Evolutionary conservation across 495 filamentous ascomycete species (phyloP).

Genomic region (Aspergillus ostianus): DNA sequence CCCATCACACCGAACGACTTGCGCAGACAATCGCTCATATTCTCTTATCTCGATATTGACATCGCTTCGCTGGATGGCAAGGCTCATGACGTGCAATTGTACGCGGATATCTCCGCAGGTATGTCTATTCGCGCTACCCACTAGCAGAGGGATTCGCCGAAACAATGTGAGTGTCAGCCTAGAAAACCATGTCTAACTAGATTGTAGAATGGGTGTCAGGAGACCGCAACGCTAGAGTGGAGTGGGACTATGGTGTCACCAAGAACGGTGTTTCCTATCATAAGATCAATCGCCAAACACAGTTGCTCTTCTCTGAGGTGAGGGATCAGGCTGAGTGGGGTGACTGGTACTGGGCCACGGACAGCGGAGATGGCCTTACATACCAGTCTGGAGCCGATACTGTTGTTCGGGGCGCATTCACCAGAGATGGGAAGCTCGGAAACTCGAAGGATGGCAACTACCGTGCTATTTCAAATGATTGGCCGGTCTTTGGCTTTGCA

Average conservation of each 20-base stretch:
- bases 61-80: slow-evolving; percentile 52
- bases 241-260: slow-evolving; percentile 54
- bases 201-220: slow-evolving; percentile 57
- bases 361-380: slow-evolving; percentile 33
- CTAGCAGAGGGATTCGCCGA: background rate
- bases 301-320: slow-evolving; percentile 52
- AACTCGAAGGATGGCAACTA: slow-evolving; percentile 51
- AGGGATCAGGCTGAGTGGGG: slow-evolving; percentile 60
- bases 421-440: slow-evolving; percentile 37
- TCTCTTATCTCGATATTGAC: slow-evolving; percentile 56
- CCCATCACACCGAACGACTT: slow-evolving; percentile 56
- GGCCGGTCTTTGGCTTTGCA: slow-evolving; percentile 57
- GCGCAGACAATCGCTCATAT: slow-evolving; percentile 53
- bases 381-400: slow-evolving; percentile 51
- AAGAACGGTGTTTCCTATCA: slow-evolving; percentile 50
- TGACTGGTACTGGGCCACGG: slow-evolving; percentile 56
- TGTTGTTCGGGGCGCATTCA: slow-evolving; percentile 50
- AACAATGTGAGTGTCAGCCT: background rate
- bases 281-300: slow-evolving; percentile 50
- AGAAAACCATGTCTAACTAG: slow-evolving; percentile 13
- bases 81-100: slow-evolving; percentile 55
- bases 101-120: slow-evolving; percentile 62
- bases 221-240: slow-evolving; percentile 44
- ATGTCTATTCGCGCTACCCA: slow-evolving; percentile 15
- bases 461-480: slow-evolving; percentile 49